phyloP scores from a whole-genome alignment of 2,329 filamentous ascomycete genomes.

The Ceratocystis diversiconidia region DNA sequence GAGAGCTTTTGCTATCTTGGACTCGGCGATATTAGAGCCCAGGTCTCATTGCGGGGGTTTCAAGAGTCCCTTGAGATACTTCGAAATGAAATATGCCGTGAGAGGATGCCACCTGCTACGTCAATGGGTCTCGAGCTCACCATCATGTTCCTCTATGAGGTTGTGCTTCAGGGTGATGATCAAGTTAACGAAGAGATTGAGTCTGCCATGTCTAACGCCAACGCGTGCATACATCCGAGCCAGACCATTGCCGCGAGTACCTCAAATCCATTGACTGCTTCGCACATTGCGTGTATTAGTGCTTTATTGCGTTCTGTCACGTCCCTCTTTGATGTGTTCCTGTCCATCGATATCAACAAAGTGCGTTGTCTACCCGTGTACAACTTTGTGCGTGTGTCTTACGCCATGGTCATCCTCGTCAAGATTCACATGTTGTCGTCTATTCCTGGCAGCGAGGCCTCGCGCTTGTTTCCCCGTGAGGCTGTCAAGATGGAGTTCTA shows the following conservation, averaged over 20 bases:
- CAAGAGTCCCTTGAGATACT: slow-evolving; percentile 51
- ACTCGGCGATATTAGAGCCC: slow-evolving; percentile 48
- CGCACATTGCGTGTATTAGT: slow-evolving; percentile 28
- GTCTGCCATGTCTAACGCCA: neutral
- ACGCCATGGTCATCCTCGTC: slow-evolving; percentile 56
- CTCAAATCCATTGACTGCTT: slow-evolving; percentile 22
- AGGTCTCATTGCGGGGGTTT: slow-evolving; percentile 50
- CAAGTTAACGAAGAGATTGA: slow-evolving; percentile 31
- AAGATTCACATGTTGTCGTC: slow-evolving; percentile 59
- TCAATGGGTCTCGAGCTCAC: slow-evolving; percentile 50
- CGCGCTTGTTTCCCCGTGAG: slow-evolving; percentile 53
- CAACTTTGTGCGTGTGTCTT: slow-evolving; percentile 56
- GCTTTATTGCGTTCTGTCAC: slow-evolving; percentile 26
- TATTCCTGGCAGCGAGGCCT: slow-evolving; percentile 49
- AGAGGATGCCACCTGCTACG: slow-evolving; percentile 42
- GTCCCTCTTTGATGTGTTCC: slow-evolving; percentile 47
- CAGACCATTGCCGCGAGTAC: neutral
- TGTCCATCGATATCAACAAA: slow-evolving; percentile 42
- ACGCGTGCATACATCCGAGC: neutral
- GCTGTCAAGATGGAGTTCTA: slow-evolving; percentile 52
- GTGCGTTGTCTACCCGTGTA: slow-evolving; percentile 56
- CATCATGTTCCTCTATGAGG: slow-evolving; percentile 62
- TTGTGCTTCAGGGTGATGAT: slow-evolving; percentile 51
- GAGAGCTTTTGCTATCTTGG: slow-evolving; percentile 41
- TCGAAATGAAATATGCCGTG: slow-evolving; percentile 36